phyloP scores from a whole-genome alignment of 371 early-diverging fungal species.

The Mucor plumbeus region DNA sequence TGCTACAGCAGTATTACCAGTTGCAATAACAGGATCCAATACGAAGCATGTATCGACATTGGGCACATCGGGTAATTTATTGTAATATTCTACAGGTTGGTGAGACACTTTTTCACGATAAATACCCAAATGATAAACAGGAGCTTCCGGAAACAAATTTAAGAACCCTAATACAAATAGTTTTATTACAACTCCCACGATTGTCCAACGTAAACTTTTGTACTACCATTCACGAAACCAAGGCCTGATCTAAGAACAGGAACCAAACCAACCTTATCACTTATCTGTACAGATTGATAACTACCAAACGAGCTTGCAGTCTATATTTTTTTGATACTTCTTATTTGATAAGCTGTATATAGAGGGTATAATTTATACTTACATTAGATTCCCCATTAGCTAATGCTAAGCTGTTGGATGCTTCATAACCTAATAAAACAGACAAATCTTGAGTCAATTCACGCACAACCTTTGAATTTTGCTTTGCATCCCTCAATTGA shows the following conservation, averaged over 20 bases:
- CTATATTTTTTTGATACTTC: neutral
- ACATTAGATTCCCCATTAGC: neutral
- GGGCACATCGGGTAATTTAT: slow-evolving; percentile 79
- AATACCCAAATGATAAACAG: slow-evolving; percentile 81
- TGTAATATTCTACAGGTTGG: slow-evolving; percentile 93
- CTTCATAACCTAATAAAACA: slow-evolving; percentile 71
- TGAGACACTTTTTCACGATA: slow-evolving; percentile 83
- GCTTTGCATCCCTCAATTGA: slow-evolving; percentile 65
- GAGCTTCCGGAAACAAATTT: slow-evolving; percentile 73
- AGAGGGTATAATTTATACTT: slow-evolving; percentile 7
- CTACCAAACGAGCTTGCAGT: slow-evolving; percentile 49
- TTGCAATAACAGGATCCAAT: slow-evolving; percentile 87
- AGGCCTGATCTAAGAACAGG: slow-evolving; percentile 86
- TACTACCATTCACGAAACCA: slow-evolving; percentile 71
- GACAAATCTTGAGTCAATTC: slow-evolving; percentile 70
- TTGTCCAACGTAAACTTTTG: neutral
- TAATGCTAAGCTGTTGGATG: slow-evolving; percentile 55
- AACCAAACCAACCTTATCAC: slow-evolving; percentile 70
- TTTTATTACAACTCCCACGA: neutral
- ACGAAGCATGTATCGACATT: slow-evolving; percentile 75
- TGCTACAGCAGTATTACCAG: slow-evolving; percentile 84
- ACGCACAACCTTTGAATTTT: slow-evolving; percentile 68
- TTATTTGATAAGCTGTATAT: neutral
- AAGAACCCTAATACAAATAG: slow-evolving; percentile 58
- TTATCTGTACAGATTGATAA: slow-evolving; percentile 58